These are phyloP conservation scores for Blyttiomyces sp. DNA, from an alignment of 371 early-diverging fungal genomes.

Conservation along the genomic window DNA sequence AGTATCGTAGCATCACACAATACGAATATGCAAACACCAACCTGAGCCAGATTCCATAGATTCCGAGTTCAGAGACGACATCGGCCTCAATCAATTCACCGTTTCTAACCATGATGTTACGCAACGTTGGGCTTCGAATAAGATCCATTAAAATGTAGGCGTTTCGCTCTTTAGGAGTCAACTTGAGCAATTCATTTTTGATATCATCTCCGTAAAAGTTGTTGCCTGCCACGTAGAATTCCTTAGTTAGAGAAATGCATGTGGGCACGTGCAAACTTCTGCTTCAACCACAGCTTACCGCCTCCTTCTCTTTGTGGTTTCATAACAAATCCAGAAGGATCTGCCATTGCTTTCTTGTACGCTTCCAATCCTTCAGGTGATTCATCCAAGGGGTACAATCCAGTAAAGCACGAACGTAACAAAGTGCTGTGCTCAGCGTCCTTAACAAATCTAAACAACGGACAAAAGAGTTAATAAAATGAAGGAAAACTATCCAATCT, in stretches of 20 bases:
- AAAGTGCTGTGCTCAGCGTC: slow-evolving; percentile 52
- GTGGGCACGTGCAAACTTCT: not conserved
- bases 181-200: slow-evolving; percentile 43
- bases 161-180: slow-evolving; percentile 64
- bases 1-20: no score
- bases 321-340: slow-evolving; percentile 74
- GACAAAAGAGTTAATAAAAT: not conserved
- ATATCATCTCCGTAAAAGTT: slow-evolving; percentile 93
- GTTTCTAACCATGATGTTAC: slow-evolving; percentile 75
- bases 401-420: slow-evolving; percentile 80
- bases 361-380: slow-evolving; percentile 67
- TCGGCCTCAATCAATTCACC: slow-evolving; percentile 70
- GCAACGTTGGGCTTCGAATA: slow-evolving; percentile 70
- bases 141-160: slow-evolving; percentile 84
- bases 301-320: slow-evolving; percentile 98
- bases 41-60: slow-evolving; percentile 87
- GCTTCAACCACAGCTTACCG: no score
- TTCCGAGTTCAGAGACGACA: slow-evolving; percentile 89
- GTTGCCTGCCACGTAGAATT: no score
- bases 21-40: no score
- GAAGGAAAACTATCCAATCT: no score
- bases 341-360: slow-evolving; percentile 58
- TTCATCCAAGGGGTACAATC: slow-evolving; percentile 83
- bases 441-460: slow-evolving; percentile 48
- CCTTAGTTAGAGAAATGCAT: not conserved